Percentiles rank a stretch among this genome's conserved stretches.
Conservation (phyloP, 352 stramenopile species). For the Phytophthora constricta region DNA sequence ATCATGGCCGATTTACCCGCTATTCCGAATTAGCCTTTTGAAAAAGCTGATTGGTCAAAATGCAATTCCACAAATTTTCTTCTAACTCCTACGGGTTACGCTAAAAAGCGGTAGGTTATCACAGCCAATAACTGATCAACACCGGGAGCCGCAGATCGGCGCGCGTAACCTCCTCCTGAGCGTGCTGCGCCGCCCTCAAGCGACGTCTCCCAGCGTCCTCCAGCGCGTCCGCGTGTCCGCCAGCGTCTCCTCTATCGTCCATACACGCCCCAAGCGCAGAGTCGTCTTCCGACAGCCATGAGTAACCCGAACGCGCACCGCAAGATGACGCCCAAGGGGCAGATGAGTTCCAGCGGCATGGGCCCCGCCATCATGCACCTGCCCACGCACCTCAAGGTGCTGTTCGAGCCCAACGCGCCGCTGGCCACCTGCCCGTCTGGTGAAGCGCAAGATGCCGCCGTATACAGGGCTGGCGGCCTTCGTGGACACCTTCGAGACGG, state of each 20-base stretch:
- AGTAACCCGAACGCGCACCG: slow-evolving; percentile 73
- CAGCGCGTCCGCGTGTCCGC: background rate
- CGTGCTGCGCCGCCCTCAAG: slow-evolving; percentile 3
- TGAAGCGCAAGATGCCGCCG: slow-evolving; percentile 89
- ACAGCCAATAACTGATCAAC: too few species aligned
- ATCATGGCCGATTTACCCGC: too few species aligned
- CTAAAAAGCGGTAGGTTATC: too few species aligned
- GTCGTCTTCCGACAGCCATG: slow-evolving; percentile 2
- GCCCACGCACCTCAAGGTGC: slow-evolving; percentile 76
- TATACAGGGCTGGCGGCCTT: slow-evolving; percentile 69
- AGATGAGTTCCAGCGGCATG: slow-evolving; percentile 90
- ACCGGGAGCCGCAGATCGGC: slow-evolving; percentile 23
- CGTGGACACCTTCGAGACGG: slow-evolving; percentile 59
- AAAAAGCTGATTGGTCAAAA: background rate
- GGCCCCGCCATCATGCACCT: slow-evolving; percentile 84
- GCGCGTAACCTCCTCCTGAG: background rate
- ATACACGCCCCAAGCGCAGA: too few species aligned
- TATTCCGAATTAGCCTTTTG: too few species aligned
- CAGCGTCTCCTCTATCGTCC: slow-evolving; percentile 10
- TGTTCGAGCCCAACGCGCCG: slow-evolving; percentile 84
- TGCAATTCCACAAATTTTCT: background rate
- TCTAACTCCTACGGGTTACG: background rate
- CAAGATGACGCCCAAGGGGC: slow-evolving; percentile 90
- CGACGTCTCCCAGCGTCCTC: background rate
- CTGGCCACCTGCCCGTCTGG: slow-evolving; percentile 75